Evolutionary conservation across 495 filamentous ascomycete genomes (phyloP).

Genomic region (Corynascus novoguineensis): DNA sequence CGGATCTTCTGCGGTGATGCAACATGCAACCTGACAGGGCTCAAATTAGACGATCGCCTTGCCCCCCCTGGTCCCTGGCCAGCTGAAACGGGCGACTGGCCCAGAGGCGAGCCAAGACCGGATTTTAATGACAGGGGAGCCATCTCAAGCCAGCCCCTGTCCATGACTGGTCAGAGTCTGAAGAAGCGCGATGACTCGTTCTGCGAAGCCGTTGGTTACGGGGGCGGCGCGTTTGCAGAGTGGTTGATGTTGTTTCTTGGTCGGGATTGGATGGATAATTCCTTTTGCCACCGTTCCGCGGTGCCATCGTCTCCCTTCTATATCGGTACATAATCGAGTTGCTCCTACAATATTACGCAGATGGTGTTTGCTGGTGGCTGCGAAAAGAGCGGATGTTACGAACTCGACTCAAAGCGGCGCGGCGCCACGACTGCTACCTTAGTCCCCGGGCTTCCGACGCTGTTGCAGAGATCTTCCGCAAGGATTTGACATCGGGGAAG

Average conservation of each 20-base stretch:
- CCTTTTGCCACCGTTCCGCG: not conserved
- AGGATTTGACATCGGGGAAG: slow-evolving; percentile 3
- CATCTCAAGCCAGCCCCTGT: not conserved
- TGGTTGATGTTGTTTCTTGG: not conserved
- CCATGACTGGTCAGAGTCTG: not conserved
- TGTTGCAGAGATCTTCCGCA: slow-evolving; percentile 16
- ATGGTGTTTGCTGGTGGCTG: not conserved
- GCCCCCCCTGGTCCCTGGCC: slow-evolving; percentile 23
- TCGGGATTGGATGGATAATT: not conserved
- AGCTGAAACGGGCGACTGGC: slow-evolving; percentile 33
- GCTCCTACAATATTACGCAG: no score
- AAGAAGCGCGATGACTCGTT: slow-evolving; percentile 7
- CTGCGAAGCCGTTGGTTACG: not conserved
- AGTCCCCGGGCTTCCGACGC: not conserved
- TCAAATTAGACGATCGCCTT: slow-evolving; percentile 30
- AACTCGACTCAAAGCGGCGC: not conserved
- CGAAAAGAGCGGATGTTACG: not conserved
- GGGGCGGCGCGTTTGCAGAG: not conserved
- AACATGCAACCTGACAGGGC: slow-evolving; percentile 19
- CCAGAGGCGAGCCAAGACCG: slow-evolving; percentile 23
- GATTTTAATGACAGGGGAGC: slow-evolving; percentile 25
- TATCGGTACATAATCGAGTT: no score
- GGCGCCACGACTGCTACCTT: slow-evolving; percentile 2
- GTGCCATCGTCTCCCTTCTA: not conserved
- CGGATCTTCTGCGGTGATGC: slow-evolving; percentile 15